Conservation (phyloP, 257 asterid species). For the Verbena officinalis region DNA sequence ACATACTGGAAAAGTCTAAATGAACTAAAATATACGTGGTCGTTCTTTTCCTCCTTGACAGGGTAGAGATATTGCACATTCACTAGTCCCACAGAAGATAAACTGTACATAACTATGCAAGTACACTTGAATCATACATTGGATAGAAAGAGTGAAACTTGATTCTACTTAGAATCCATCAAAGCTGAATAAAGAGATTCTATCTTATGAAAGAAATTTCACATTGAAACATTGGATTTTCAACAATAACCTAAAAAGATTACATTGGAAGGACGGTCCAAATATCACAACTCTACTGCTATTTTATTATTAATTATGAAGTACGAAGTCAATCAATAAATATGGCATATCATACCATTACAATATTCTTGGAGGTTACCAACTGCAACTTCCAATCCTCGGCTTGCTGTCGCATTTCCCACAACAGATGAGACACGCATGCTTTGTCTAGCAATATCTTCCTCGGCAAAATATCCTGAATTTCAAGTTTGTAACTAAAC, state of each 20-base stretch:
- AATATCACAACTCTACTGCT: not conserved
- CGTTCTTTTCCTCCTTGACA: not conserved
- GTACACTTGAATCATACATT: no score
- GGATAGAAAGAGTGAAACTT: no score
- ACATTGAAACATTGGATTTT: not conserved
- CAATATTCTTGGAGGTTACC: conserved; percentile 96
- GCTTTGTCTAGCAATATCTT: conserved; percentile 94
- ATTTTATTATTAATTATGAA: not conserved
- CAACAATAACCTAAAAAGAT: not conserved
- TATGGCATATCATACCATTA: conserved; percentile 60
- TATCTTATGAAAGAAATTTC: no score
- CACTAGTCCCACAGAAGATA: no score
- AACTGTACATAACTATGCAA: no score
- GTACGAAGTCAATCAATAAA: not conserved
- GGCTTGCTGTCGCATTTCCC: conserved; percentile 91
- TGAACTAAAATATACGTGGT: not conserved
- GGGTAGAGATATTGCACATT: no score
- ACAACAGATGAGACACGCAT: conserved; percentile 60
- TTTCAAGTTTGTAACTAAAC: conserved; percentile 27
- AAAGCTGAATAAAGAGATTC: no score
- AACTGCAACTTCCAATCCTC: conserved; percentile 99
- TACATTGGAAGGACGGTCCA: not conserved
- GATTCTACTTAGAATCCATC: no score
- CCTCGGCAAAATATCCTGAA: conserved; percentile 97
- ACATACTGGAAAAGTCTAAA: not conserved